Conservation (phyloP, 2,329 filamentous ascomycete species). For the Tolypocladium tropicale region DNA sequence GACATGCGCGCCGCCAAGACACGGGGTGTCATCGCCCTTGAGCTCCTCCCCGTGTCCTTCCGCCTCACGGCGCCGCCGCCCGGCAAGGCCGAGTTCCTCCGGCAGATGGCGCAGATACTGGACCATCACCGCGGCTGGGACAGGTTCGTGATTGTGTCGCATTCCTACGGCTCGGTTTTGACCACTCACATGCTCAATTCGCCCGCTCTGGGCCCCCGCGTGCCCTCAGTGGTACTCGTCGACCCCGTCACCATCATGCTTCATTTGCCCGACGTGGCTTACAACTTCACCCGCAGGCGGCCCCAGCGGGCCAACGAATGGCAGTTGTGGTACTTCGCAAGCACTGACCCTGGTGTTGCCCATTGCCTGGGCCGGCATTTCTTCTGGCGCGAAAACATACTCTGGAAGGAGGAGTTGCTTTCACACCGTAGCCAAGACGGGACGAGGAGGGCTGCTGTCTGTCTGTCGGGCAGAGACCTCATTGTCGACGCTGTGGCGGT, state of each 20-base stretch:
- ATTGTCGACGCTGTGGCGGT: conserved; percentile 54
- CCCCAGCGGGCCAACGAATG: conserved; percentile 54
- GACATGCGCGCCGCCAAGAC: conserved; percentile 31
- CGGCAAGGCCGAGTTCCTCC: conserved; percentile 39
- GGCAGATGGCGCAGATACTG: conserved; percentile 46
- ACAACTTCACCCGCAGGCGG: conserved; percentile 53
- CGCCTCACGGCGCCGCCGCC: conserved; percentile 47
- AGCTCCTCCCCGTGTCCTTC: conserved; percentile 56
- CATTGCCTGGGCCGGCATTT: conserved; percentile 55
- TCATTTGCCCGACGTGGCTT: conserved; percentile 60
- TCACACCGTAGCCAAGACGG: conserved; percentile 3
- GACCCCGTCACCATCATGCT: conserved; percentile 59
- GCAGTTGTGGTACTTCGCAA: conserved; percentile 61
- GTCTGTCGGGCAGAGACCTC: conserved; percentile 48
- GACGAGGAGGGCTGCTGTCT: conserved; percentile 40
- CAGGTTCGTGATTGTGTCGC: conserved; percentile 48
- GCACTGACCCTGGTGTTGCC: conserved; percentile 55
- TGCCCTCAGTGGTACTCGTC: conserved; percentile 36
- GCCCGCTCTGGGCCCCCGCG: conserved; percentile 34
- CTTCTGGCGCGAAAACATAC: conserved; percentile 61
- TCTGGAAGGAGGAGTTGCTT: conserved; percentile 58
- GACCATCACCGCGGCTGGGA: conserved; percentile 48
- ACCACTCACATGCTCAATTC: conserved; percentile 51
- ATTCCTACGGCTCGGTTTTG: conserved; percentile 55
- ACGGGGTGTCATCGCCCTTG: conserved; percentile 47